Percentiles rank a stretch among this genome's conserved stretches.
Conservation (phyloP, 1,284 basidiomycete species). For the Meripilus lineatus region DNA sequence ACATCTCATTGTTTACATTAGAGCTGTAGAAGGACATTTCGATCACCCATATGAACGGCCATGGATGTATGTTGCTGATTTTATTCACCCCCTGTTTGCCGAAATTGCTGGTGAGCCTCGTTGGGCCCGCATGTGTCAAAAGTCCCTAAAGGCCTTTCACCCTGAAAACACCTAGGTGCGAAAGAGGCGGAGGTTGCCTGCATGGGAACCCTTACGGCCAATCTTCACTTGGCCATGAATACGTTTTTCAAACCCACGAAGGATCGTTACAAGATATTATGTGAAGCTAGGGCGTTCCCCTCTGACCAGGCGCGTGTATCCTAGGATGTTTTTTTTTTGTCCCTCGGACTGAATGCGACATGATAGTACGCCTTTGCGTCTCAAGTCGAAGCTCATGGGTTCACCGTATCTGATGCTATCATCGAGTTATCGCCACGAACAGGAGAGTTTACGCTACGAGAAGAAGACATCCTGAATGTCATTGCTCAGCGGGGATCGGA, state of each 20-base stretch:
- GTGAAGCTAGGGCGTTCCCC: constrained; percentile 92
- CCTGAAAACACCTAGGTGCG: constrained; percentile 58
- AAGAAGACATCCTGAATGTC: constrained; percentile 81
- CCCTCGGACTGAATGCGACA: not conserved
- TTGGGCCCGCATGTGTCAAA: not conserved
- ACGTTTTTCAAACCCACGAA: constrained; percentile 90
- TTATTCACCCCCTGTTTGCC: constrained; percentile 73
- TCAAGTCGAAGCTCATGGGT: constrained; percentile 79
- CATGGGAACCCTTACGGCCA: constrained; percentile 92
- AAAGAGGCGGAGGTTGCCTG: constrained; percentile 86
- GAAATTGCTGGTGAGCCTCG: constrained; percentile 71
- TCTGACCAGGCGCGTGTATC: constrained; percentile 68
- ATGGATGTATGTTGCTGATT: constrained; percentile 82
- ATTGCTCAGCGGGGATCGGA: constrained; percentile 70
- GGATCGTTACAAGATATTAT: constrained; percentile 89
- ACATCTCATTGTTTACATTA: constrained; percentile 27
- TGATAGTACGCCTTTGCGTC: constrained; percentile 92
- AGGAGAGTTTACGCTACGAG: constrained; percentile 85
- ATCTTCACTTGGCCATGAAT: constrained; percentile 92
- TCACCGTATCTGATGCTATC: constrained; percentile 70
- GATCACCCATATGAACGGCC: constrained; percentile 78
- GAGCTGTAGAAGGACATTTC: constrained; percentile 91
- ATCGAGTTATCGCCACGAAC: constrained; percentile 76
- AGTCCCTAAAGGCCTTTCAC: not conserved
- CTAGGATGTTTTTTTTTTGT: constrained; percentile 1